Base-by-base conservation (phyloP, 192 early-diverging fungal genomes). In the Cetraspora pellucida region DNA sequence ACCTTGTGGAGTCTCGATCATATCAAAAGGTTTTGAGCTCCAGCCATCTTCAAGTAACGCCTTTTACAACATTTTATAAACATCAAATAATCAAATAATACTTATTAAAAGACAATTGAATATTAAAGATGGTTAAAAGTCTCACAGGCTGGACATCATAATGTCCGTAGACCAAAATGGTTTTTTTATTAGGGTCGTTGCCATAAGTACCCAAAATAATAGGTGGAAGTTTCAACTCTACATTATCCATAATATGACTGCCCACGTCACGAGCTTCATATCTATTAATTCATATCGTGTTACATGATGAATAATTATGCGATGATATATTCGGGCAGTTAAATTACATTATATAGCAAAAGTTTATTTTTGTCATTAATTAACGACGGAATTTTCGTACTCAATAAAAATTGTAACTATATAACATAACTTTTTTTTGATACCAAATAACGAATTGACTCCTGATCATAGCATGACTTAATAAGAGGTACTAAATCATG, bases 91-190 rank as follows among this genome's bases (percentile, higher is more conserved):
- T 30, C 5, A 23, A 43, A 71, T 13, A 10, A 44, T 43, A 78
- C n/a, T 17, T 63, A 59, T n/a, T 25, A 54, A 55, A 19, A 44
- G 23, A 44, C 43, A 45, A 37, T 25, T 8, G 10, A 52, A 46
- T 17, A 25, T n/a, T 19, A n/a, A 10, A 44, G n/a, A 54, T 54
- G 43, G n/a, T n/a, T 13, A 2, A 9, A 21, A 14, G 46, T 17
- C 88, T 83, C 68, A 90, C 94, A 54, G 97, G 97, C 87, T 99
- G 97, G 54, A 99, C 97, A 81, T 99, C 97, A 85, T 98, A 98
- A 85, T 99, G 97, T 19, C 97, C 96, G 84, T 98, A 98, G 72
- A 99, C 95, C 49, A 96, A 87, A 67, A 98, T 91, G 23, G 96
- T 99, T 89, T 95, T 95, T 91, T 99, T 99, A 79, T 74, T 85